These are phyloP conservation scores for Laburnicola sp. DNA, from an alignment of 2,329 filamentous ascomycete species.

Conservation along the genomic window DNA sequence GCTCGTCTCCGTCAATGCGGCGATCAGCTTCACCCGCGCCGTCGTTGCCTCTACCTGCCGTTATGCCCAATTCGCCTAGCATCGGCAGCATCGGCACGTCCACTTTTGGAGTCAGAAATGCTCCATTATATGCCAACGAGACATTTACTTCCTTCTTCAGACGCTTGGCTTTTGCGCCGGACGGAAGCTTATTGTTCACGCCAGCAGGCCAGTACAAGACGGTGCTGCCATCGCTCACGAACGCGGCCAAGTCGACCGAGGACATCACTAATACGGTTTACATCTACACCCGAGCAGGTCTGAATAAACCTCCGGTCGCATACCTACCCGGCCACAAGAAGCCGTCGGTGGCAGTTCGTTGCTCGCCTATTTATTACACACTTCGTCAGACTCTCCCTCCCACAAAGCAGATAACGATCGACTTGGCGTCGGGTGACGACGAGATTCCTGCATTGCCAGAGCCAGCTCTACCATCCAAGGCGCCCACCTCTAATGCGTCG, in stretches of 20 bases:
- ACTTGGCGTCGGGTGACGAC: slow-evolving; percentile 86
- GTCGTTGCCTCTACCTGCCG: slow-evolving; percentile 88
- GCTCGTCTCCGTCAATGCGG: slow-evolving; percentile 72
- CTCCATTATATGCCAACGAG: slow-evolving; percentile 93
- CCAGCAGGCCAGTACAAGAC: slow-evolving; percentile 95
- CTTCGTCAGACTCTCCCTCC: slow-evolving; percentile 67
- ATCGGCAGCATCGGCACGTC: slow-evolving; percentile 61
- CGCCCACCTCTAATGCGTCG: slow-evolving; percentile 63
- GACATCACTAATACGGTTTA: slow-evolving; percentile 97
- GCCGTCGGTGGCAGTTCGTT: slow-evolving; percentile 92
- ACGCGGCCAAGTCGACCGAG: slow-evolving; percentile 71
- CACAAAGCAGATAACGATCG: slow-evolving; percentile 90
- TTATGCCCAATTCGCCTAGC: slow-evolving; percentile 92
- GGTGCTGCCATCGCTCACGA: slow-evolving; percentile 67
- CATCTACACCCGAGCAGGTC: slow-evolving; percentile 92
- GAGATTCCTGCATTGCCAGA: slow-evolving; percentile 83
- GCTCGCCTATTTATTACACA: slow-evolving; percentile 87
- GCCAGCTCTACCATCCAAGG: slow-evolving; percentile 62
- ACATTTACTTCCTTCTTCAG: slow-evolving; percentile 97
- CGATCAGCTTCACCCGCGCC: slow-evolving; percentile 92
- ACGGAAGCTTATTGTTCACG: slow-evolving; percentile 90
- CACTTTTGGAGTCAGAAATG: slow-evolving; percentile 66
- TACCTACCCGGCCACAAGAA: slow-evolving; percentile 98
- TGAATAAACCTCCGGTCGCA: slow-evolving; percentile 94
- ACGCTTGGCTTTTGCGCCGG: slow-evolving; percentile 88